These are phyloP conservation scores for Curvularia lunata DNA, from an alignment of 2,329 filamentous ascomycete species.

Conservation along the genomic window DNA sequence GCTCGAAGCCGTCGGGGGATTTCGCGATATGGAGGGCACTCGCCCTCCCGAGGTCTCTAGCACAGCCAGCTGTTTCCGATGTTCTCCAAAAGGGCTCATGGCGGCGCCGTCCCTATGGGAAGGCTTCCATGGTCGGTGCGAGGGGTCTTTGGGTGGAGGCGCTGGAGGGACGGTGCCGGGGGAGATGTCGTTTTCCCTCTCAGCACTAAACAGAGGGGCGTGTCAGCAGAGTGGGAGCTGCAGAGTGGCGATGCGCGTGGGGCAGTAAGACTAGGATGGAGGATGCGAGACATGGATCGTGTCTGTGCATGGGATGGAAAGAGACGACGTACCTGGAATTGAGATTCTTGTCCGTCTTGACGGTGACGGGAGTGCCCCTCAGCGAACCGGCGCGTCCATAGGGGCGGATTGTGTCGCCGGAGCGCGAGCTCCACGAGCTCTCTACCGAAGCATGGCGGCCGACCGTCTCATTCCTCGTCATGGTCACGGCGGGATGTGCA, in stretches of 20 bases:
- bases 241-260: conserved; percentile 22
- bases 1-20: conserved; percentile 61
- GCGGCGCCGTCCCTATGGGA: conserved; percentile 62
- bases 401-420: conserved; percentile 67
- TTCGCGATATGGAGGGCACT: conserved; percentile 64
- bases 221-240: conserved; percentile 34
- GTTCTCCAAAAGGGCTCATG: conserved; percentile 69
- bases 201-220: conserved; percentile 44
- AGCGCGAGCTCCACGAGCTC: conserved; percentile 71
- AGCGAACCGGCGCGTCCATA: conserved; percentile 44
- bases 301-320: conserved; percentile 18
- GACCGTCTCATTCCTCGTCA: conserved; percentile 70
- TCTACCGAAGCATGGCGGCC: conserved; percentile 71
- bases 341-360: conserved; percentile 64
- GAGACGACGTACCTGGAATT: conserved; percentile 51
- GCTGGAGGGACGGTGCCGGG: conserved; percentile 47
- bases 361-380: conserved; percentile 51
- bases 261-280: conserved; percentile 32
- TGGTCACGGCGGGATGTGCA: conserved; percentile 45
- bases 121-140: conserved; percentile 45
- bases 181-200: conserved; percentile 55
- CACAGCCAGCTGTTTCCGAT: conserved; percentile 73
- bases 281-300: conserved; percentile 15
- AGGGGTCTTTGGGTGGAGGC: conserved; percentile 46
- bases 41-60: conserved; percentile 67